Evolutionary conservation across 2,329 filamentous ascomycete species (phyloP).

Genomic region (Fragosphaeria purpurea): DNA sequence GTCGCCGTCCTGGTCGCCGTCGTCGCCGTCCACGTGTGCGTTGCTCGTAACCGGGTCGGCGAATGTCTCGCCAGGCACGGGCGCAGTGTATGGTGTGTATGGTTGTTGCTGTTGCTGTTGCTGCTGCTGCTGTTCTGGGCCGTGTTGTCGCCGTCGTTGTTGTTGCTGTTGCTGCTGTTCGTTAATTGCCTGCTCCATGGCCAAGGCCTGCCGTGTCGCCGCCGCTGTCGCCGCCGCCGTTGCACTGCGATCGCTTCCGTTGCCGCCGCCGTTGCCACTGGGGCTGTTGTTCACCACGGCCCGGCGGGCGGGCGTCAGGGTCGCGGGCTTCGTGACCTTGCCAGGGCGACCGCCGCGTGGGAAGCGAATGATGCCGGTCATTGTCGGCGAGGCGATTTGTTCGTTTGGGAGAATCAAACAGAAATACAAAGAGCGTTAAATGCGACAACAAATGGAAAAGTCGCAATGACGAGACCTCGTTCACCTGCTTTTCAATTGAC

Average conservation of each 20-base stretch:
- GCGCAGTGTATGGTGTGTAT: constrained; percentile 3
- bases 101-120: constrained; percentile 8
- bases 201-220: constrained; percentile 3
- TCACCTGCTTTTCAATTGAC: too few relatives aligned
- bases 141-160: constrained; percentile 1
- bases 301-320: constrained; percentile 16
- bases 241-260: constrained; percentile 1
- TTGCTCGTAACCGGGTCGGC: too few relatives aligned
- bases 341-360: constrained; percentile 28
- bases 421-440: neutral
- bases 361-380: constrained; percentile 27
- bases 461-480: too few relatives aligned
- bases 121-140: neutral
- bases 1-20: constrained; percentile 8
- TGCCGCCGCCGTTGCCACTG: neutral
- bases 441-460: neutral
- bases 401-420: neutral
- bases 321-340: constrained; percentile 34
- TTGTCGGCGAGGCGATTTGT: constrained; percentile 7
- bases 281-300: neutral
- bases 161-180: constrained; percentile 12
- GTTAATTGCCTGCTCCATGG: constrained; percentile 8
- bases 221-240: neutral
- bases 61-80: neutral
- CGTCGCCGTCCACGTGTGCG: constrained; percentile 10